Base-by-base conservation (phyloP, 2,329 filamentous ascomycete genomes). In the Aspergillus carbonarius region DNA sequence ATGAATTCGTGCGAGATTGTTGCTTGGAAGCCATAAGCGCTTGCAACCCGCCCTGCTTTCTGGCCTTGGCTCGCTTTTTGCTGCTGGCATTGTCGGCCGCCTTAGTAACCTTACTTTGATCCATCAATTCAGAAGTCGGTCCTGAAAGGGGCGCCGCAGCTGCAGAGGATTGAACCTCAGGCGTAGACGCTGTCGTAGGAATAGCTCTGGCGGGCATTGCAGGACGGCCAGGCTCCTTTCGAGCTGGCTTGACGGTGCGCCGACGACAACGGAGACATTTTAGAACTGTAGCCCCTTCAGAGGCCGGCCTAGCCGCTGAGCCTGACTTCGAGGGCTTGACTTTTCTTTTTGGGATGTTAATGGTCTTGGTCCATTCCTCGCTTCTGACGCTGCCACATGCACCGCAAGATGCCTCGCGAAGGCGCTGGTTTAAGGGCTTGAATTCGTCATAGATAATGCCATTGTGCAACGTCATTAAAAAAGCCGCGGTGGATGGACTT, bases 11-110 rank as follows among this genome's bases (percentile, higher is more conserved):
- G 59, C 73, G 71, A 3, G 66, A 62, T 50, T 69, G 68, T 55
- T 74, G 70, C 64, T 70, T 79, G 54, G 64, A 79, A 5, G 79
- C 79, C n/a, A 85, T 72, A 57, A 84, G 73, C 35, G 82, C 82
- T 64, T 83, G 80, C 10, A 85, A 69, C 4, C 82, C 81, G 27
- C 80, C 80, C 55, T 80, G 76, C 62, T 84, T 85, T 25, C 83
- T 74, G 56, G 80, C 74, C 65, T 83, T 85, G 23, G 81, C 81
- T 64, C 83, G 74, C 65, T 83, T 83, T 70, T 84, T 84, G 73
- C 82, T 84, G 71, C 68, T 83, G 13, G 76, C 72, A 44, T 81
- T 77, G 2, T 75, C 72, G 6, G 63, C 66, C 17, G 65, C 59
- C 53, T 74, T 74, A 57, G 44, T 62, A 48, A 42, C 51, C 50